Conservation (phyloP, 148 eudicot genomes). For the Amaranthus palmeri region DNA sequence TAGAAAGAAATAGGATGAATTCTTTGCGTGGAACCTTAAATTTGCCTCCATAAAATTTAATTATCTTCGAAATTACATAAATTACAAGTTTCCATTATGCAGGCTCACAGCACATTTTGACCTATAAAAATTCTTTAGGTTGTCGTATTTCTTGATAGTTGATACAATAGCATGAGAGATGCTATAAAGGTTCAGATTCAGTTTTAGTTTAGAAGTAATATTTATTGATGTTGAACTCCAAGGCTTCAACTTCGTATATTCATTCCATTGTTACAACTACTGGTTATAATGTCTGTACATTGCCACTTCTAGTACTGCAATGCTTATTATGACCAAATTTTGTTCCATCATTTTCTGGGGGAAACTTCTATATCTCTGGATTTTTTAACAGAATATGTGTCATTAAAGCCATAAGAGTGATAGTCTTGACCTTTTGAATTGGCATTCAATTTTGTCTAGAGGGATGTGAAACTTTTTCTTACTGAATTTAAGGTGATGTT, state of each 20-base stretch:
- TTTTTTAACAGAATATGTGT: not conserved
- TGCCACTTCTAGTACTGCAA: not conserved
- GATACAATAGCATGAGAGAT: not conserved
- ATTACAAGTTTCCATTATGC: not conserved
- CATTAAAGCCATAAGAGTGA: not conserved
- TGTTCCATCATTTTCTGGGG: not conserved
- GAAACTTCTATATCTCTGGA: not conserved
- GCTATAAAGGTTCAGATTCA: not conserved
- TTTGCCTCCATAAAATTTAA: not conserved
- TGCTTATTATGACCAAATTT: not conserved
- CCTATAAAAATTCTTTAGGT: not conserved
- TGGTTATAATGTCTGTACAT: not conserved
- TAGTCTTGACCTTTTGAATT: not conserved
- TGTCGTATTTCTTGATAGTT: not conserved
- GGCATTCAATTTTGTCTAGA: not conserved
- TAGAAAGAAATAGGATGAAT: conserved; percentile 1
- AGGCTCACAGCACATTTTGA: not conserved
- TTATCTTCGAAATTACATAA: not conserved
- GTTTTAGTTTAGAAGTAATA: not conserved
- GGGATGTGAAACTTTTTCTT: not conserved
- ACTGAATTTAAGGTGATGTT: not conserved
- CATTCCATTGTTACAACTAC: not conserved
- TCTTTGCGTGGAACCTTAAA: not conserved
- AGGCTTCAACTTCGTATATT: not conserved
- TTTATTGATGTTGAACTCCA: not conserved